Percentiles rank a stretch among this genome's conserved stretches.
phyloP scores from a whole-genome alignment of 257 asterid species.

The Petunia secreta region DNA sequence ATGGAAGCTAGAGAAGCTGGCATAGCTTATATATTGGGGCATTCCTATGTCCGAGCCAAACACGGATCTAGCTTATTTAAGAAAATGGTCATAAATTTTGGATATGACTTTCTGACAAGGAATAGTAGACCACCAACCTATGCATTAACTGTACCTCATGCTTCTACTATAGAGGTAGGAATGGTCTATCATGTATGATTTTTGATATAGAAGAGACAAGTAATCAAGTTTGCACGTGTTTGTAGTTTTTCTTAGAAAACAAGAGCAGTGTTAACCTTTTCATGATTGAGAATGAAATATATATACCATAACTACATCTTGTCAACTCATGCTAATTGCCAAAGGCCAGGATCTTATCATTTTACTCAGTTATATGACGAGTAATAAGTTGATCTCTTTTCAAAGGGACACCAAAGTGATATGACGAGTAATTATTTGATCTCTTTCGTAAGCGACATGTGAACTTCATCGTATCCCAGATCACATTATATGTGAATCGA shows the following conservation, averaged over 20 bases:
- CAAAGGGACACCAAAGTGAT: too few species aligned
- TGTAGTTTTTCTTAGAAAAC: slow-evolving; percentile 1
- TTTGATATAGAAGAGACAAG: neutral
- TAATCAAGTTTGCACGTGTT: slow-evolving; percentile 6
- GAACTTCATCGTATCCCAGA: too few species aligned
- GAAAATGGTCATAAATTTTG: slow-evolving; percentile 66
- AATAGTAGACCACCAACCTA: slow-evolving; percentile 66
- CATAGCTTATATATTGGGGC: slow-evolving; percentile 80
- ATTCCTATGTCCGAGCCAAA: slow-evolving; percentile 76
- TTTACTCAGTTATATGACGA: too few species aligned
- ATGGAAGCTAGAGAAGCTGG: slow-evolving; percentile 94
- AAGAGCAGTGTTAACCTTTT: neutral
- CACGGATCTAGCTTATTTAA: slow-evolving; percentile 71
- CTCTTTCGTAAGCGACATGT: too few species aligned
- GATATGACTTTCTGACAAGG: slow-evolving; percentile 81
- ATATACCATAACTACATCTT: neutral
- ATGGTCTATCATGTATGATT: slow-evolving; percentile 76
- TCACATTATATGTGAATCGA: too few species aligned
- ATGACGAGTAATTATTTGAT: too few species aligned
- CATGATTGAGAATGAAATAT: neutral
- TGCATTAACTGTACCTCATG: slow-evolving; percentile 70
- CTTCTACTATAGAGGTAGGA: slow-evolving; percentile 93
- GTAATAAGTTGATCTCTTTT: too few species aligned
- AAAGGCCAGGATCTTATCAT: neutral
- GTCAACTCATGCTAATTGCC: neutral